These are phyloP conservation scores for Trichoderma polysporum DNA, from an alignment of 2,329 filamentous ascomycete genomes.

Conservation along the genomic window DNA sequence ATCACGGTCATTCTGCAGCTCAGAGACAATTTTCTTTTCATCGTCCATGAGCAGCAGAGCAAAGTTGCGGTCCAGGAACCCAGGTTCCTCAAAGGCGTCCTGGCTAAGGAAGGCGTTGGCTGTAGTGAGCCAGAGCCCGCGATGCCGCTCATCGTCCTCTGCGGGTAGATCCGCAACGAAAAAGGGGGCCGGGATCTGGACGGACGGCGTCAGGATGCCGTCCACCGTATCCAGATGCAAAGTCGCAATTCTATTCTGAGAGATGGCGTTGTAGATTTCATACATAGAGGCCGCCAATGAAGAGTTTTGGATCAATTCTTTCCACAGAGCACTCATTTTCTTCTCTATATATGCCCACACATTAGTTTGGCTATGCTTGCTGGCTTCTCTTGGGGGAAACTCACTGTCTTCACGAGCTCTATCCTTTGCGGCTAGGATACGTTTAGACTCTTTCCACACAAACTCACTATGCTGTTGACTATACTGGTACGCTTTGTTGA, in stretches of 20 bases:
- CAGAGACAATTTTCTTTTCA: conserved; percentile 69
- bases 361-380: not conserved
- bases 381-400: conserved; percentile 27
- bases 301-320: conserved; percentile 67
- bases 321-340: conserved; percentile 68
- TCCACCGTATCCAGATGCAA: conserved; percentile 68
- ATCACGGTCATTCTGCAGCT: conserved; percentile 74
- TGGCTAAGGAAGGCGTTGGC: conserved; percentile 72
- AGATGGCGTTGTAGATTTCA: conserved; percentile 78
- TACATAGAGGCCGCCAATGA: conserved; percentile 80
- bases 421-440: conserved; percentile 77
- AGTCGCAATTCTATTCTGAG: conserved; percentile 81
- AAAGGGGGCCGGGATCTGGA: conserved; percentile 64
- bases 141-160: conserved; percentile 66
- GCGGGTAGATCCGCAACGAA: conserved; percentile 73
- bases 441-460: conserved; percentile 86
- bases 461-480: conserved; percentile 89
- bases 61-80: conserved; percentile 80
- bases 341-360: conserved; percentile 38
- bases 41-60: conserved; percentile 82
- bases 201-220: conserved; percentile 59
- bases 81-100: conserved; percentile 64
- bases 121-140: conserved; percentile 83
- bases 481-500: conserved; percentile 89
- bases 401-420: conserved; percentile 69